Conservation (phyloP, 495 filamentous ascomycete genomes). For the Polyplosphaeria fusca region DNA sequence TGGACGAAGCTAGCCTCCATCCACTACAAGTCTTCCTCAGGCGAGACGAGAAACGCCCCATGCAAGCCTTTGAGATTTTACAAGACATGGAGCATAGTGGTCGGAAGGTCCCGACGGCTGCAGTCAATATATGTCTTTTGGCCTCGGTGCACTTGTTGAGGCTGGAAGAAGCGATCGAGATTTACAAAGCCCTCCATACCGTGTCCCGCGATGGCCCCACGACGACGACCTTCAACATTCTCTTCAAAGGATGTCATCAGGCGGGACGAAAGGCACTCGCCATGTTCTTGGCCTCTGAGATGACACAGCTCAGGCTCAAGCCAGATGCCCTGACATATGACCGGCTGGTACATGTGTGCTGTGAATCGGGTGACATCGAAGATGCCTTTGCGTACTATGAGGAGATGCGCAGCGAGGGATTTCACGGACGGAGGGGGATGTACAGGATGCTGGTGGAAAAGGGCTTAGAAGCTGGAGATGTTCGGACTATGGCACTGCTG, state of each 20-base stretch:
- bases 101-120: slow-evolving; percentile 51
- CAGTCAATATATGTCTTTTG: slow-evolving; percentile 64
- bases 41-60: slow-evolving; percentile 36
- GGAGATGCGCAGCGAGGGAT: slow-evolving; percentile 48
- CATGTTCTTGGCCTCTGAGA: slow-evolving; percentile 71
- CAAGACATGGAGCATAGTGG: slow-evolving; percentile 48
- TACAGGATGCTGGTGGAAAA: slow-evolving; percentile 30
- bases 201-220: slow-evolving; percentile 58
- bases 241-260: slow-evolving; percentile 60
- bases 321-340: slow-evolving; percentile 66
- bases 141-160: slow-evolving; percentile 44
- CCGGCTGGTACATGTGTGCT: slow-evolving; percentile 62
- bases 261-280: slow-evolving; percentile 51
- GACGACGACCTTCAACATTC: slow-evolving; percentile 61
- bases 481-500: slow-evolving; percentile 4
- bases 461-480: slow-evolving; percentile 5
- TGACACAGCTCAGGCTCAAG: slow-evolving; percentile 59
- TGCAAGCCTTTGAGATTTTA: slow-evolving; percentile 53
- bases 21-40: slow-evolving; percentile 52
- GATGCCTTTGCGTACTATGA: slow-evolving; percentile 57
- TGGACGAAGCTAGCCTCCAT: slow-evolving; percentile 54
- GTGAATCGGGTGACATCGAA: slow-evolving; percentile 52
- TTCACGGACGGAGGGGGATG: slow-evolving; percentile 42
- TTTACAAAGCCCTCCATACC: slow-evolving; percentile 68
- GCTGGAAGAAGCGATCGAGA: slow-evolving; percentile 56